Base-by-base conservation (phyloP, 78 protist genomes). In the Creolimax fragrantissima region DNA sequence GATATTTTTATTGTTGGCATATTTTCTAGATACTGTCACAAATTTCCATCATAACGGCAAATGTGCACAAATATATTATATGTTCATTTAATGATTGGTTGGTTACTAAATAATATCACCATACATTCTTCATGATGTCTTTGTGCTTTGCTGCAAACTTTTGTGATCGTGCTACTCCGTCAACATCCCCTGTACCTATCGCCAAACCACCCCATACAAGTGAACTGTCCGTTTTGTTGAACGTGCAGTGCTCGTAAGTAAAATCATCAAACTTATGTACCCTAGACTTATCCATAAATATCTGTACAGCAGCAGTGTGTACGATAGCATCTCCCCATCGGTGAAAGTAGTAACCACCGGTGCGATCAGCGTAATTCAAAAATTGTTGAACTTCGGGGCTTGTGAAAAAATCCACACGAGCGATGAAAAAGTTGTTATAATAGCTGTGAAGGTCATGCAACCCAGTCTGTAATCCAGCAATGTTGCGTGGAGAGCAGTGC, bases 321-420 rank as follows among this genome's bases (percentile, higher is more conserved):
- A 45, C 84, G 4, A 90, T 74, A 24, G 92, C 92, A 5, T 90
- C 92, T n/a, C 92, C 92, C 92, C 92, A 90, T 41, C 92, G 92
- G 37, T 42, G 37, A 35, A 32, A 35, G 85, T 90, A 90, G 42
- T 36, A 7, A 41, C 92, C 92, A 24, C 92, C 92, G 5, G 17
- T 7, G 32, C 92, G 3, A 6, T 90, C 85, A 5, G 44, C 17
- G 84, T 44, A 90, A 11, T 90, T 90, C 36, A 90, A 41, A 42
- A 45, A 90, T 42, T 90, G 43, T 1, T 44, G 83, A 5, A 90
- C 47, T 0, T 39, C 58, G n/a, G 74, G n/a, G 6, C 85, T 44
- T 37, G 36, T 41, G 83, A 4, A 44, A 35, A 90, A 45, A 6
- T 4, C 92, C 11, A 90, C 36, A 2, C 83, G 44, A 0, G 84